Conservation (phyloP, 108 stramenopile species). For the Nitzschia sp. region DNA sequence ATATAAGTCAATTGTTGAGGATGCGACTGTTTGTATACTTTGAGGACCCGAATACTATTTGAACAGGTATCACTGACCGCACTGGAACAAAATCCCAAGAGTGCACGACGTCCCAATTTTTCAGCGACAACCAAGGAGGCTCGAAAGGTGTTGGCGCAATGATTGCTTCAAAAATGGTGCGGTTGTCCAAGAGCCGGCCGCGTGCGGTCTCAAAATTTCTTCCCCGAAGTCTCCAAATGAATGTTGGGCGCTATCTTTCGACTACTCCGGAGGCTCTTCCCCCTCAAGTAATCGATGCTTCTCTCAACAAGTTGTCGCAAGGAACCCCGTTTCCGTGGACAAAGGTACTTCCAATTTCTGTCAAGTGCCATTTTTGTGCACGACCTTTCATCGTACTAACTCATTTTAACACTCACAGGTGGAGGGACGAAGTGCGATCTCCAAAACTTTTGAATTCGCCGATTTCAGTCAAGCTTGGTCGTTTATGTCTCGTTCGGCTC, state of each 20-base stretch:
- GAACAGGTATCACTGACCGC: constrained; percentile 93
- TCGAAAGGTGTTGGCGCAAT: too few relatives aligned
- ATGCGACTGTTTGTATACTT: constrained; percentile 98
- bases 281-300: not conserved
- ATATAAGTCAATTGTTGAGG: constrained; percentile 86
- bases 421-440: constrained; percentile 48
- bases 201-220: too few relatives aligned
- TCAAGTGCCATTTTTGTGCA: too few relatives aligned
- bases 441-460: constrained; percentile 78
- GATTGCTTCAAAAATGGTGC: too few relatives aligned
- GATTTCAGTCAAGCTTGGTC: constrained; percentile 91
- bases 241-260: too few relatives aligned
- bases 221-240: too few relatives aligned
- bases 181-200: too few relatives aligned
- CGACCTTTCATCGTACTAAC: too few relatives aligned
- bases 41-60: constrained; percentile 98
- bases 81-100: constrained; percentile 93
- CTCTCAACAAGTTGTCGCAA: constrained; percentile 24
- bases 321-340: constrained; percentile 25
- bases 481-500: constrained; percentile 90
- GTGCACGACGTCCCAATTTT: constrained; percentile 92
- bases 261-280: constrained; percentile 4
- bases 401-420: too few relatives aligned
- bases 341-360: too few relatives aligned
- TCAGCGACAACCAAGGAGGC: too few relatives aligned